Percentiles rank a stretch among this genome's conserved stretches.
phyloP scores from a whole-genome alignment of 2,329 filamentous ascomycete species.

The Leptosphaerulina australis region DNA sequence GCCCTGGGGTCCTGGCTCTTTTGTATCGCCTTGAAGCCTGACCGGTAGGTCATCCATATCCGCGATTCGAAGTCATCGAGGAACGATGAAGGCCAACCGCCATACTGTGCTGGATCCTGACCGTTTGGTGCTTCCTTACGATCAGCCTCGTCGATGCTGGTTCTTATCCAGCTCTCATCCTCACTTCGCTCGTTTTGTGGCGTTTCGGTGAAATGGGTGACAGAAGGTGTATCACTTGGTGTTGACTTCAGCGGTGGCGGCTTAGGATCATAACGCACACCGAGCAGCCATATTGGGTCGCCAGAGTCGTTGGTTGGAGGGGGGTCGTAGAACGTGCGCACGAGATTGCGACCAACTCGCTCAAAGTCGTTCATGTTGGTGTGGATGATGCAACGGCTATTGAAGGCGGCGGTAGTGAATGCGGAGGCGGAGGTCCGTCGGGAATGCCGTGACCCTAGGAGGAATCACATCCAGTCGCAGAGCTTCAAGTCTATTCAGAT shows the following conservation, averaged over 20 bases:
- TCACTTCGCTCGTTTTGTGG: slow-evolving; percentile 38
- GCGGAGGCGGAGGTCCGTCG: slow-evolving; percentile 24
- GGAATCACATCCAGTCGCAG: slow-evolving; percentile 21
- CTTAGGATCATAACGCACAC: slow-evolving; percentile 60
- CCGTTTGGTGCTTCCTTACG: slow-evolving; percentile 62
- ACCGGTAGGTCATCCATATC: slow-evolving; percentile 96
- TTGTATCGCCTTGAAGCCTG: slow-evolving; percentile 80
- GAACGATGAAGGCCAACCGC: slow-evolving; percentile 83
- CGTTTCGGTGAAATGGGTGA: slow-evolving; percentile 26
- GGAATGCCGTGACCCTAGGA: slow-evolving; percentile 19
- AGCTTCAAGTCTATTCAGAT: background rate
- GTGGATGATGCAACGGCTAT: slow-evolving; percentile 3
- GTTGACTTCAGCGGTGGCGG: slow-evolving; percentile 32
- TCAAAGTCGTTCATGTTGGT: slow-evolving; percentile 71
- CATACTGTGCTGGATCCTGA: slow-evolving; percentile 47
- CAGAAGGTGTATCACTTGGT: slow-evolving; percentile 24
- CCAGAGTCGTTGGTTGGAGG: slow-evolving; percentile 79
- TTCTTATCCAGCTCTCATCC: slow-evolving; percentile 65
- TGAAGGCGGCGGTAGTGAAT: slow-evolving; percentile 16
- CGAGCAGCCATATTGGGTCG: slow-evolving; percentile 83
- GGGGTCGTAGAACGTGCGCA: slow-evolving; percentile 92
- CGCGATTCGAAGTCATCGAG: slow-evolving; percentile 90
- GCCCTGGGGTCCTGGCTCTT: slow-evolving; percentile 78
- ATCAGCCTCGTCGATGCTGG: slow-evolving; percentile 69
- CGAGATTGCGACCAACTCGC: slow-evolving; percentile 75